Conservation (phyloP, 208 protist species). For the Leishmania braziliensis region DNA sequence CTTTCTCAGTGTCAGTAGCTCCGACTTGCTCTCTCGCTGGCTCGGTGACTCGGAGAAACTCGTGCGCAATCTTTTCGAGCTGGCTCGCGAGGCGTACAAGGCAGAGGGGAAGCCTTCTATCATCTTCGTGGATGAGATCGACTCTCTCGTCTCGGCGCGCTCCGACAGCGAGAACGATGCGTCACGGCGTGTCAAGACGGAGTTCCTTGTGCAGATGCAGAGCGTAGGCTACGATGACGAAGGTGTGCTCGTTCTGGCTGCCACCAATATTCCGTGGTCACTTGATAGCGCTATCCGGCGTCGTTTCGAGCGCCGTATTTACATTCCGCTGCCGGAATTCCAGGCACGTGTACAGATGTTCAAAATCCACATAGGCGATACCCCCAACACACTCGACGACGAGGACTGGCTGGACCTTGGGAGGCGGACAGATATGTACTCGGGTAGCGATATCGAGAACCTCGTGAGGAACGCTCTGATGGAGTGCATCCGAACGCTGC, state of each 20-base stretch:
- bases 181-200: constrained; percentile 98
- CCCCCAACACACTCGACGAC: constrained; percentile 84
- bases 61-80: constrained; percentile 93
- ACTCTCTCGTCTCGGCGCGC: constrained; percentile 89
- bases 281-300: constrained; percentile 92
- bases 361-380: constrained; percentile 96
- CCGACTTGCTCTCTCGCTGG: constrained; percentile 92
- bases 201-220: constrained; percentile 99
- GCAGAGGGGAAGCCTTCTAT: constrained; percentile 84
- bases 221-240: constrained; percentile 88
- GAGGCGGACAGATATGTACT: constrained; percentile 92
- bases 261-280: constrained; percentile 92
- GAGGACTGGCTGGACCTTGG: constrained; percentile 93
- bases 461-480: constrained; percentile 98
- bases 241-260: constrained; percentile 90
- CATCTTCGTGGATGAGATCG: constrained; percentile 96
- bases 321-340: constrained; percentile 93
- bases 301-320: constrained; percentile 93
- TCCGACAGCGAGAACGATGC: constrained; percentile 91
- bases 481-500: constrained; percentile 96
- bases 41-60: constrained; percentile 94
- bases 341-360: constrained; percentile 92
- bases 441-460: constrained; percentile 97
- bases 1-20: constrained; percentile 94
- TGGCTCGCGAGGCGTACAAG: constrained; percentile 85